phyloP scores from a whole-genome alignment of 139 green algal species.

The Volvox africanus region DNA sequence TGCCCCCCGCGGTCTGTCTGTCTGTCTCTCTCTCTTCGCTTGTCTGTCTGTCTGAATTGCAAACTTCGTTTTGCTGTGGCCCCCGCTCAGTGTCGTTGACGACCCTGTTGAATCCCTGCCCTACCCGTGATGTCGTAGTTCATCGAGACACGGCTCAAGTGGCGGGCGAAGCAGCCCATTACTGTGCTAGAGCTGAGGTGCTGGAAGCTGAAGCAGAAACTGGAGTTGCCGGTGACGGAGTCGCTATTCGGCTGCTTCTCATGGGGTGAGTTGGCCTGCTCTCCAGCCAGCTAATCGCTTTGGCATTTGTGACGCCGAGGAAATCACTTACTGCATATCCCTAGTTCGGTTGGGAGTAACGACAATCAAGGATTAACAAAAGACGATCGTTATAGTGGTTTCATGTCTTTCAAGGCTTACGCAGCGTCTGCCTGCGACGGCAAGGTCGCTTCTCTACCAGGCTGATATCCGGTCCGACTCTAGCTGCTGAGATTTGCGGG shows the following conservation, averaged over 20 bases:
- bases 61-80: not conserved
- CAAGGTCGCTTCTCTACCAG: not conserved
- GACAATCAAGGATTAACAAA: no score
- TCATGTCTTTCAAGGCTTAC: no score
- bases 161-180: constrained; percentile 70
- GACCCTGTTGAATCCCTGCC: not conserved
- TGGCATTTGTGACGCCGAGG: not conserved
- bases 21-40: no score
- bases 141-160: constrained; percentile 63
- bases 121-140: not conserved
- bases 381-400: no score
- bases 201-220: constrained; percentile 52
- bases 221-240: constrained; percentile 52
- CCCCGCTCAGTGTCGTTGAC: not conserved
- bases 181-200: constrained; percentile 75
- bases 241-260: constrained; percentile 75
- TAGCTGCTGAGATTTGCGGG: not conserved
- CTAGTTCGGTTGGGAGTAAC: not conserved
- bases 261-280: constrained; percentile 48
- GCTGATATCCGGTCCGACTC: not conserved
- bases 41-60: not conserved
- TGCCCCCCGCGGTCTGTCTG: no score
- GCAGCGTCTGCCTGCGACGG: not conserved
- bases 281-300: not conserved
- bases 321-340: not conserved